Percentiles rank a stretch among this genome's conserved stretches.
These are phyloP conservation scores for Ministeria vibrans DNA, from an alignment of 78 protist genomes.

Conservation along the genomic window DNA sequence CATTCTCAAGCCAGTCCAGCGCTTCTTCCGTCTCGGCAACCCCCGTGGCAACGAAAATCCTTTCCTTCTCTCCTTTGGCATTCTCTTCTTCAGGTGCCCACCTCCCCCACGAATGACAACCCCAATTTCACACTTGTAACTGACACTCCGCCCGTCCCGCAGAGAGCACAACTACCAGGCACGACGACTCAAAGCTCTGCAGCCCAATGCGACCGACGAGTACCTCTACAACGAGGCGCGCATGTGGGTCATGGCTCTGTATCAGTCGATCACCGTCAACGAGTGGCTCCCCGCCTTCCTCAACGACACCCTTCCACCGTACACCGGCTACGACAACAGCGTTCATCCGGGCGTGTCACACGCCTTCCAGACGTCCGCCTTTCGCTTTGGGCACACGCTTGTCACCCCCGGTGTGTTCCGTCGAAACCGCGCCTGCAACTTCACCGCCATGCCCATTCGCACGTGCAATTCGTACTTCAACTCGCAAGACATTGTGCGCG, in stretches of 20 bases:
- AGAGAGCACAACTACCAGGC: too few relatives aligned
- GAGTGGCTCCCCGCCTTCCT: neutral
- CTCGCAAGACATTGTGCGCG: too few relatives aligned
- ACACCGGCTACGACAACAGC: neutral
- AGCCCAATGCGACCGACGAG: too few relatives aligned
- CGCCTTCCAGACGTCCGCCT: neutral
- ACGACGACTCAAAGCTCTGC: too few relatives aligned
- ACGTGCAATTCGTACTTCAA: neutral
- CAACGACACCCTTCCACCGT: neutral
- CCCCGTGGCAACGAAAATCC: neutral
- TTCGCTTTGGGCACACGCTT: slow-evolving; percentile 3
- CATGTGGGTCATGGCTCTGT: neutral
- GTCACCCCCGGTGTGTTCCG: neutral
- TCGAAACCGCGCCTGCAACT: neutral
- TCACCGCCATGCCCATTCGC: neutral
- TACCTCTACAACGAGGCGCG: neutral
- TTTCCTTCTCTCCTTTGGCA: neutral
- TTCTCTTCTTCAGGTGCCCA: too few relatives aligned
- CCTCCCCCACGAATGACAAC: too few relatives aligned
- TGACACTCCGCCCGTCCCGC: too few relatives aligned
- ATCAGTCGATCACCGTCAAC: neutral
- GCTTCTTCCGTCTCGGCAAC: neutral
- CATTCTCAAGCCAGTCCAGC: neutral
- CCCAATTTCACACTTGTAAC: too few relatives aligned
- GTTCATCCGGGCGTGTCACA: neutral